Evolutionary conservation across 805 yeast species (phyloP).

Genomic region (Lipomyces spencermartinsiae): DNA sequence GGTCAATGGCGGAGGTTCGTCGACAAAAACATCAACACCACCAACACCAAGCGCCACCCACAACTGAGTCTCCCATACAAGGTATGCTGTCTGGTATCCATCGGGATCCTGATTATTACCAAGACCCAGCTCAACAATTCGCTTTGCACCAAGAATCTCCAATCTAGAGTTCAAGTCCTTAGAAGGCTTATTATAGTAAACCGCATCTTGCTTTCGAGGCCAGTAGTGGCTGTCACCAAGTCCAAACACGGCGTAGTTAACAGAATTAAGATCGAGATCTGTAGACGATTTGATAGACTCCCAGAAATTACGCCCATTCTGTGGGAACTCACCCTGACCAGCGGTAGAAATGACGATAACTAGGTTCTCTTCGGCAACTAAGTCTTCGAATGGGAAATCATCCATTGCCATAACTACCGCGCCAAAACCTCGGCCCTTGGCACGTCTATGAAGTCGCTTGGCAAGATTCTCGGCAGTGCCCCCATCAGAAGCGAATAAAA

Average conservation of each 20-base stretch:
- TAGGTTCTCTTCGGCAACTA: slow-evolving; percentile 71
- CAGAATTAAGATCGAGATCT: slow-evolving; percentile 66
- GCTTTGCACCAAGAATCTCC: slow-evolving; percentile 72
- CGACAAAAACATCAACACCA: slow-evolving; percentile 77
- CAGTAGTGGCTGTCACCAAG: slow-evolving; percentile 87
- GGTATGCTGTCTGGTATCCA: slow-evolving; percentile 91
- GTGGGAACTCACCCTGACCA: slow-evolving; percentile 88
- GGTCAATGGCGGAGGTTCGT: slow-evolving; percentile 87
- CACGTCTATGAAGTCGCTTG: slow-evolving; percentile 76
- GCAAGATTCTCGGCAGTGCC: slow-evolving; percentile 85
- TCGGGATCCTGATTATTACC: slow-evolving; percentile 99
- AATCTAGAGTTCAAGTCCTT: slow-evolving; percentile 72
- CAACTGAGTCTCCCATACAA: slow-evolving; percentile 79
- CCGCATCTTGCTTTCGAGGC: slow-evolving; percentile 96
- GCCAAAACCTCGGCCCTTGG: slow-evolving; percentile 78
- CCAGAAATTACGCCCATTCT: slow-evolving; percentile 80
- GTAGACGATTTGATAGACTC: slow-evolving; percentile 66
- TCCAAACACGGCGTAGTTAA: slow-evolving; percentile 70
- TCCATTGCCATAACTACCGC: slow-evolving; percentile 71
- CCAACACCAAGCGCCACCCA: slow-evolving; percentile 93
- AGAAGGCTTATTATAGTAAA: slow-evolving; percentile 91
- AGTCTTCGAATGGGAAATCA: slow-evolving; percentile 72
- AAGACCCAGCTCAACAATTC: slow-evolving; percentile 75
- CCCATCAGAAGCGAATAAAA: slow-evolving; percentile 90
- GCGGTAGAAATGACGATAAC: slow-evolving; percentile 76